phyloP scores from a whole-genome alignment of 2,329 filamentous ascomycete species.

The Trichophyton benhamiae region DNA sequence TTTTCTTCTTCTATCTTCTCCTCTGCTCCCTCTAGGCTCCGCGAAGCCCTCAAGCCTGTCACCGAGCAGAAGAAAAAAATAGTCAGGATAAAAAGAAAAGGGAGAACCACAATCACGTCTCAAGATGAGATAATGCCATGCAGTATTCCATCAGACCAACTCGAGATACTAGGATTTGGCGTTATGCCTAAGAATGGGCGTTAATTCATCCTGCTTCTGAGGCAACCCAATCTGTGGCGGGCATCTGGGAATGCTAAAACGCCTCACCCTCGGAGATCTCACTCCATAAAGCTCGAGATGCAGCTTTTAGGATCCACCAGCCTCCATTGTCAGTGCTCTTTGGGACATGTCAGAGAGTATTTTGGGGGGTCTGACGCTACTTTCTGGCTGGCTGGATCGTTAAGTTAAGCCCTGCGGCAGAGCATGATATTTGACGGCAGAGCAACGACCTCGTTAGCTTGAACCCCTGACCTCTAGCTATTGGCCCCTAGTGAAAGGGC shows the following conservation, averaged over 20 bases:
- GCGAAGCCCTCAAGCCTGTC: background rate
- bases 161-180: background rate
- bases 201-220: background rate
- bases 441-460: background rate
- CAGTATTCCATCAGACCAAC: background rate
- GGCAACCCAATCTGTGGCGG: background rate
- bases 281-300: background rate
- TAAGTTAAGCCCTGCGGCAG: background rate
- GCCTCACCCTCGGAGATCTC: constrained; percentile 1
- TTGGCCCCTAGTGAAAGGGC: background rate
- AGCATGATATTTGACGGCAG: background rate
- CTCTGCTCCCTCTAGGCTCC: background rate
- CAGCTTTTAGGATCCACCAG: background rate
- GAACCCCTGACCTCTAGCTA: background rate
- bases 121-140: background rate
- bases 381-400: background rate
- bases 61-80: background rate
- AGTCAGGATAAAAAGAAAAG: background rate
- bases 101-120: background rate
- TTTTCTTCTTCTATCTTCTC: background rate
- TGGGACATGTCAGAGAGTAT: background rate
- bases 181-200: background rate
- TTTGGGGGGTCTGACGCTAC: background rate
- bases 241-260: constrained; percentile 2
- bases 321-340: constrained; percentile 3